A percentile compares a stretch with the other conserved stretches of the same genome.
Evolutionary conservation across 345 rosid species (phyloP).

Genomic region (Crucihimalaya himalaica): DNA sequence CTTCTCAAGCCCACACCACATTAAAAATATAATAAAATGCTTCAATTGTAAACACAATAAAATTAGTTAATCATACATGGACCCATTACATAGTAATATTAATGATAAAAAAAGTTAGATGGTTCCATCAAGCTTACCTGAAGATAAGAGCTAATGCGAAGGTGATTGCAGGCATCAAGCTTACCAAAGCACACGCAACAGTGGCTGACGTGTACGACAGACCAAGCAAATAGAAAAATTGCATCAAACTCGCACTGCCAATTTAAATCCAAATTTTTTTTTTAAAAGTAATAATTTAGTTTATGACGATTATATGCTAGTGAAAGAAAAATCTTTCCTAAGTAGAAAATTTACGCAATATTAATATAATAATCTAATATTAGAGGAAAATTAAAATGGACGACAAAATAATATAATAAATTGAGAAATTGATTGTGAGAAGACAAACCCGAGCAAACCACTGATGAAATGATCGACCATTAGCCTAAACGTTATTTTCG

Average conservation of each 20-base stretch:
- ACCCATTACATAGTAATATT: neutral
- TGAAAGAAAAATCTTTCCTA: neutral
- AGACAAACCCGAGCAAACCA: conserved; percentile 48
- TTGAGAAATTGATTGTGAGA: neutral
- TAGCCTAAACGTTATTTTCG: conserved; percentile 42
- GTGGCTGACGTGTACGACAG: conserved; percentile 60
- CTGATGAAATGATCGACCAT: conserved; percentile 47
- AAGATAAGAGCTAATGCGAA: conserved; percentile 53
- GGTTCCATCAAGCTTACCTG: conserved; percentile 44
- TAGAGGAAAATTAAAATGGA: neutral
- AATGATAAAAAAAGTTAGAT: conserved; percentile 21
- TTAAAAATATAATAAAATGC: no score
- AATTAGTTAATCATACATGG: neutral
- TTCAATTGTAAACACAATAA: neutral
- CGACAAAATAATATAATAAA: neutral
- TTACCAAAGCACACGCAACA: conserved; percentile 54
- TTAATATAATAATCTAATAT: neutral
- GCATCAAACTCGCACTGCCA: conserved; percentile 51
- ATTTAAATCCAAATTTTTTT: neutral
- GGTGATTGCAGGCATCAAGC: conserved; percentile 60
- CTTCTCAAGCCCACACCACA: no score
- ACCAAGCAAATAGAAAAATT: conserved; percentile 53
- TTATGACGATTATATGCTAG: neutral
- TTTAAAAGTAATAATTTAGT: neutral
- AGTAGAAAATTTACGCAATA: neutral